phyloP scores from a whole-genome alignment of 1,284 basidiomycete genomes.

The Tilletia indica region DNA sequence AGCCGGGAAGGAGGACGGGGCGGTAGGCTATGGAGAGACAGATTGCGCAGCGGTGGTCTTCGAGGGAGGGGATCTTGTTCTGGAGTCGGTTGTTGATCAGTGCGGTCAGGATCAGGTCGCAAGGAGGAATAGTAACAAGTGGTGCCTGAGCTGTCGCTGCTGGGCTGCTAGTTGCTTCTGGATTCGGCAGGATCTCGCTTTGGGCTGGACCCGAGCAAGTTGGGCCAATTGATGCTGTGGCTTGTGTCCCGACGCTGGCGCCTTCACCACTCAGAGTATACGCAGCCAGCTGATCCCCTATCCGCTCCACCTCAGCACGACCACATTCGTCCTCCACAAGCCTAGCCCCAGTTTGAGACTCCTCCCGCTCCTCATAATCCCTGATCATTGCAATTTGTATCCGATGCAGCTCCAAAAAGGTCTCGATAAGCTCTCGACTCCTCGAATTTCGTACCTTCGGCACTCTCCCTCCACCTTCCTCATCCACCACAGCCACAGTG shows the following conservation, averaged over 20 bases:
- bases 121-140: not conserved
- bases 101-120: not conserved
- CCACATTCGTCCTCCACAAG: not conserved
- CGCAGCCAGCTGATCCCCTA: not conserved
- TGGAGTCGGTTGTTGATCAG: not conserved
- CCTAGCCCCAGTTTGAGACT: no score
- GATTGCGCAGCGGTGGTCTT: not conserved
- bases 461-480: not conserved
- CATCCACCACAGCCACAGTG: not conserved
- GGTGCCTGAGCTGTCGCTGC: not conserved
- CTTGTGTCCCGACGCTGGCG: not conserved
- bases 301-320: not conserved
- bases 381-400: not conserved
- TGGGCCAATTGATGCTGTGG: not conserved
- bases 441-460: not conserved
- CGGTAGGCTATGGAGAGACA: conserved; percentile 1
- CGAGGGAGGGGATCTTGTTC: not conserved
- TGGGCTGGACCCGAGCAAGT: no score
- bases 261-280: not conserved
- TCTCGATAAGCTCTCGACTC: not conserved
- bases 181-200: not conserved
- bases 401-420: not conserved
- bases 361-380: not conserved
- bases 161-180: not conserved
- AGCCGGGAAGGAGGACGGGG: conserved; percentile 8